Evolutionary conservation across 2,329 filamentous ascomycete species (phyloP).

Genomic region (Neocatenulostroma microsporum): DNA sequence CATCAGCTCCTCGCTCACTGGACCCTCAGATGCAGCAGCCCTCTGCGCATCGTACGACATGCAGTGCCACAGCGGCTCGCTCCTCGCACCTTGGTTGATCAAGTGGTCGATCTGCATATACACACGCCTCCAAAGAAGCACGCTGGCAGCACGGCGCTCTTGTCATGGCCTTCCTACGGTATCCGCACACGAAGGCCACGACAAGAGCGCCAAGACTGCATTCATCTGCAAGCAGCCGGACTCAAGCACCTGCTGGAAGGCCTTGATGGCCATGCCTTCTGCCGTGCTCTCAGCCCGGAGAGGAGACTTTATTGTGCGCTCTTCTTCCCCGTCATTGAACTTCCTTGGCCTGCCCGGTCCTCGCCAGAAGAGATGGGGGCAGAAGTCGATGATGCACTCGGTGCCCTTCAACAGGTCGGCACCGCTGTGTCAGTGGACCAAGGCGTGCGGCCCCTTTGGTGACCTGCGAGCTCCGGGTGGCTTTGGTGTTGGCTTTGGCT

Average conservation of each 20-base stretch:
- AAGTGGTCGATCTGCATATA: slow-evolving; percentile 29
- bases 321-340: slow-evolving; percentile 11
- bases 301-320: not conserved
- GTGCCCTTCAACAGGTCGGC: no score
- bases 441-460: no score
- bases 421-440: not conserved
- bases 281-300: slow-evolving; percentile 20
- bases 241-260: slow-evolving; percentile 26
- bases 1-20: no score
- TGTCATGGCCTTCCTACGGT: no score
- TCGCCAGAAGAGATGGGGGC: slow-evolving; percentile 4
- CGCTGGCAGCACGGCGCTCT: slow-evolving; percentile 14
- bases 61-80: slow-evolving; percentile 19
- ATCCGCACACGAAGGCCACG: no score
- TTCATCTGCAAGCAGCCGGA: slow-evolving; percentile 26
- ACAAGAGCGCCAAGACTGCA: slow-evolving; percentile 8
- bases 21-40: no score
- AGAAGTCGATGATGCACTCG: not conserved
- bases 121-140: slow-evolving; percentile 21
- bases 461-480: no score
- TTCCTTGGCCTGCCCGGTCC: slow-evolving; percentile 22
- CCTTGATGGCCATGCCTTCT: slow-evolving; percentile 24
- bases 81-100: slow-evolving; percentile 23
- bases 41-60: slow-evolving; percentile 28
- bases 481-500: not conserved